Evolutionary conservation across 768 basidiomycete species (phyloP).

Genomic region (Hemileccinum rubropunctum): DNA sequence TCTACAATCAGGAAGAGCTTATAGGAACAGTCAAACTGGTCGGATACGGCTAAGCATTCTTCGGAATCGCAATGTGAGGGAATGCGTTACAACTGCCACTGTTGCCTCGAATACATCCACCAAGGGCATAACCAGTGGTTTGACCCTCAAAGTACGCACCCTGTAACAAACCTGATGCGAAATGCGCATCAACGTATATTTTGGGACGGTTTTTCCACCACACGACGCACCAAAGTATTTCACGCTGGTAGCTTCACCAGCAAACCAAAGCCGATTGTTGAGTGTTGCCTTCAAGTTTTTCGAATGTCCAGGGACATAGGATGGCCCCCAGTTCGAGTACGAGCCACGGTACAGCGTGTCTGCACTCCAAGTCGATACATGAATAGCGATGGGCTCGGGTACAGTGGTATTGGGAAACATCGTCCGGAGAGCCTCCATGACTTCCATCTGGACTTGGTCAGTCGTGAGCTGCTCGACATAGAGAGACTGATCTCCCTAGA

Average conservation of each 20-base stretch:
- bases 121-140: conserved; percentile 38
- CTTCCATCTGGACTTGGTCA: conserved; percentile 47
- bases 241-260: conserved; percentile 58
- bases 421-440: conserved; percentile 50
- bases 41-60: conserved; percentile 35
- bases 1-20: too few species aligned
- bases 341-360: conserved; percentile 46
- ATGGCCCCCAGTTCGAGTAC: conserved; percentile 70
- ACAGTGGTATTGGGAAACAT: conserved; percentile 59
- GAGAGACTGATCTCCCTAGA: conserved; percentile 57
- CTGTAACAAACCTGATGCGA: conserved; percentile 47
- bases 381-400: conserved; percentile 55
- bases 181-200: neutral
- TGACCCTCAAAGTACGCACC: conserved; percentile 58
- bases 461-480: conserved; percentile 55
- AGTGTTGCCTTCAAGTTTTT: conserved; percentile 57
- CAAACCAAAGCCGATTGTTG: conserved; percentile 51
- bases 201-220: neutral
- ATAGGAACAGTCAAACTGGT: conserved; percentile 5
- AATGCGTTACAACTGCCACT: conserved; percentile 20
- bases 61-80: conserved; percentile 25
- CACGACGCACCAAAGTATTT: conserved; percentile 55
- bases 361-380: conserved; percentile 51
- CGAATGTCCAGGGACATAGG: conserved; percentile 52
- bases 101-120: conserved; percentile 38